These are phyloP conservation scores for Secale cereale DNA, from an alignment of 176 grass and related monocot species.

Conservation along the genomic window DNA sequence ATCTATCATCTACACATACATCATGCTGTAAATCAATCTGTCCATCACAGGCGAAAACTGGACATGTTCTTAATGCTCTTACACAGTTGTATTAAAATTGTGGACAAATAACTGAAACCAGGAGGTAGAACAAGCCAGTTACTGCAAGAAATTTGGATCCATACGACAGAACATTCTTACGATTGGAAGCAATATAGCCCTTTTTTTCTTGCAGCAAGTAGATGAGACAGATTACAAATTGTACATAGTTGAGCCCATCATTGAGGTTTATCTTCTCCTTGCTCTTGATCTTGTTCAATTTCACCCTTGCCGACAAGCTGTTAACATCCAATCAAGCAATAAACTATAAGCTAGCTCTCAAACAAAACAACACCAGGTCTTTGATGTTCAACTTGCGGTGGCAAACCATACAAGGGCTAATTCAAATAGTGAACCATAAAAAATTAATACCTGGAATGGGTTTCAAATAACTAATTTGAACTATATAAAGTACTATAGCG, in stretches of 20 bases:
- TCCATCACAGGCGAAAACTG: not conserved
- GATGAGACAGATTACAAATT: not conserved
- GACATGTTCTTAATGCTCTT: not conserved
- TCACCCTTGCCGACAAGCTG: slow-evolving; percentile 73
- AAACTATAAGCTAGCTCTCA: not conserved
- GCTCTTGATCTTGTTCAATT: slow-evolving; percentile 46
- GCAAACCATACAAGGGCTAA: not conserved
- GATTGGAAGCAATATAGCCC: not conserved
- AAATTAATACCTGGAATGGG: not conserved
- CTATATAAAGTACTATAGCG: not conserved
- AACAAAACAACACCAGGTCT: not conserved
- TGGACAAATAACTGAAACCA: not conserved
- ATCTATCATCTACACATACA: too few relatives aligned
- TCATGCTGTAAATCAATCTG: not conserved
- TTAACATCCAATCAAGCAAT: slow-evolving; percentile 15
- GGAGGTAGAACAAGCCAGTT: not conserved
- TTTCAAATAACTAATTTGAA: not conserved
- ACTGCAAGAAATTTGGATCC: not conserved
- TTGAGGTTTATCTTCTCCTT: slow-evolving; percentile 32
- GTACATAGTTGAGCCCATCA: slow-evolving; percentile 21
- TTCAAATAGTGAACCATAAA: not conserved
- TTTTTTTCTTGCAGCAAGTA: not conserved
- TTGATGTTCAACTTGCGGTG: not conserved
- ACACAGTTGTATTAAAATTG: not conserved
- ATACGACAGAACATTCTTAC: not conserved